phyloP scores from a whole-genome alignment of 2,329 filamentous ascomycete genomes.

The Arachnomyces sp. region DNA sequence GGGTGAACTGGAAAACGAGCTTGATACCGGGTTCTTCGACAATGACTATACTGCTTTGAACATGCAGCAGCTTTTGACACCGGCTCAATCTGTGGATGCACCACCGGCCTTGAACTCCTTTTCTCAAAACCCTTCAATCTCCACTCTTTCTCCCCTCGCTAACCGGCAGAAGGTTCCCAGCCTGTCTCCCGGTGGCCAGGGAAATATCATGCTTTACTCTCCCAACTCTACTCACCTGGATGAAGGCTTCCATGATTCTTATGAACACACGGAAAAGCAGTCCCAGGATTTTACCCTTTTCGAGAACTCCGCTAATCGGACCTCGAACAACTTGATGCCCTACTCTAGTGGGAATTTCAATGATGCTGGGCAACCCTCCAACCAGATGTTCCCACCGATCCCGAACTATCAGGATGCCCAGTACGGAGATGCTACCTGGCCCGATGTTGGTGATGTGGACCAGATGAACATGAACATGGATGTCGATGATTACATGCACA shows the following conservation, averaged over 20 bases:
- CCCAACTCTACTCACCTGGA: conserved; percentile 18
- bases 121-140: conserved; percentile 13
- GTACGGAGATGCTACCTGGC: conserved; percentile 13
- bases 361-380: conserved; percentile 5
- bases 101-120: conserved; percentile 14
- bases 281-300: conserved; percentile 23
- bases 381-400: conserved; percentile 18
- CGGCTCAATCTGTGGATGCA: conserved; percentile 9
- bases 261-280: conserved; percentile 13
- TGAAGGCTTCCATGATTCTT: conserved; percentile 17
- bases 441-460: conserved; percentile 5
- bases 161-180: conserved; percentile 13
- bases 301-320: conserved; percentile 8
- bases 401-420: conserved; percentile 8
- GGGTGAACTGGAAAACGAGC: conserved; percentile 15
- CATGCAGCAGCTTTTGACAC: conserved; percentile 17
- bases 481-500: conserved; percentile 9
- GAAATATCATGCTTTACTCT: conserved; percentile 23
- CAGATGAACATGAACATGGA: conserved; percentile 16
- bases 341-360: conserved; percentile 4
- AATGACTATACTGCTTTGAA: conserved; percentile 21
- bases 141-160: conserved; percentile 10
- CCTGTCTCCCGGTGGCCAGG: conserved; percentile 21
- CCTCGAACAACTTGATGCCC: conserved; percentile 4
- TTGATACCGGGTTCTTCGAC: conserved; percentile 15